Evolutionary conservation across 169 alveolate genomes (phyloP), one percentile per base, ranked within the genome.

Genomic region (Theileria annulata): DNA sequence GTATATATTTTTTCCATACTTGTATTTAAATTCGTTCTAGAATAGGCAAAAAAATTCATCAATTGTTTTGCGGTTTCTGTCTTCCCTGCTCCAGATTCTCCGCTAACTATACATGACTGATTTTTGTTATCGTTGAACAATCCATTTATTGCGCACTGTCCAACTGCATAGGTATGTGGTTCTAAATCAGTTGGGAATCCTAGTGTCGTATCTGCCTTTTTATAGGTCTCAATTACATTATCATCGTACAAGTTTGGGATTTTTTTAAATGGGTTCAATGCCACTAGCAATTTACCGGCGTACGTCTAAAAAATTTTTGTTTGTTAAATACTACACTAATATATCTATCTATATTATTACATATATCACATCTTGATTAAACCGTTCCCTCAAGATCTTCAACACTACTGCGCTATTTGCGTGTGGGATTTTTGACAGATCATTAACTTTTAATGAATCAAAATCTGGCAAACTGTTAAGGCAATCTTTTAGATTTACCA

Each of bases 61-160:
- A 93, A 88, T 76, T 93, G 96, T 75, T 97, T 98, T 33, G 99
- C 98, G 47, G 99, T 96, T 92, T 98, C 99, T 1, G 99, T 98
- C 91, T 99, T 99, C 10, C 99, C 99, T 10, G 99, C 99, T 0
- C 99, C 99, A 63, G 99, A 94, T 85, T 99, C 99, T 0, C 99
- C 99, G n/a, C 99, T 94, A 68, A 99, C 98, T 49, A 99, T 97
- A 31, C 98, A 94, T 19, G 99, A 95, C 77, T 98, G 99, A 72
- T 91, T 86, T 33, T 70, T 76, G 62, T 86, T 87, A 19, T 91
- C 91, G 56, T 87, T 78, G 8, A 86, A 75, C 49, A 93, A 77
- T 21, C 95, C 92, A 49, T 90, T 89, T 73, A 92, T 74, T 23
- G 96, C 95, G 79, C 93, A 91, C 75, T 93, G 95, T 13, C 95